Percentiles rank a stretch among this genome's conserved stretches.
Evolutionary conservation across 768 basidiomycete species (phyloP).

Genomic region (Neoboletus subvelutipes): DNA sequence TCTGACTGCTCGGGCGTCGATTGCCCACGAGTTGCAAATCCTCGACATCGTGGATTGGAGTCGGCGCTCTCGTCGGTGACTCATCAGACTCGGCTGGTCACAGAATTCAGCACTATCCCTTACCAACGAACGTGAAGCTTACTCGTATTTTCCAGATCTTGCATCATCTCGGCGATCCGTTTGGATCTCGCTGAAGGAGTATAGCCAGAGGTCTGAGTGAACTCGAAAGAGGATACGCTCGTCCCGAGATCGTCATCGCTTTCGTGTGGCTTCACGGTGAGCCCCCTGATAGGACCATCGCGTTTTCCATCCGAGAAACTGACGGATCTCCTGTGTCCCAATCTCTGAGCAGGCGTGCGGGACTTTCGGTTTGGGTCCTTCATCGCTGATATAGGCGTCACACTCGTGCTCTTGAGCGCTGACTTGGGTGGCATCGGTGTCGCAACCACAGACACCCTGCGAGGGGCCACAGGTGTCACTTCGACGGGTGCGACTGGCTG

Average conservation of each 20-base stretch:
- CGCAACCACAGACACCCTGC: slow-evolving; percentile 8
- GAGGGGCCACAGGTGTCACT: slow-evolving; percentile 22
- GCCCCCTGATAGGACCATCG: slow-evolving; percentile 82
- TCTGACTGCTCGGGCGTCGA: slow-evolving; percentile 39
- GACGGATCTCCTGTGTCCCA: slow-evolving; percentile 74
- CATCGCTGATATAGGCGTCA: slow-evolving; percentile 59
- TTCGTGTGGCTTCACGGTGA: slow-evolving; percentile 39
- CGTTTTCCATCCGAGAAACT: slow-evolving; percentile 95
- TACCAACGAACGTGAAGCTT: slow-evolving; percentile 34
- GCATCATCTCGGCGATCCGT: slow-evolving; percentile 79
- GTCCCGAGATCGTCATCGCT: slow-evolving; percentile 37
- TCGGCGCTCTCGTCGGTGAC: slow-evolving; percentile 56
- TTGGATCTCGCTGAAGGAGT: slow-evolving; percentile 70
- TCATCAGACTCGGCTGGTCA: slow-evolving; percentile 39
- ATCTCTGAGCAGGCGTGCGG: slow-evolving; percentile 53
- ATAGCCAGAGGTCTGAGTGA: slow-evolving; percentile 28
- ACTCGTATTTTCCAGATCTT: slow-evolving; percentile 71
- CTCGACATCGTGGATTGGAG: slow-evolving; percentile 44
- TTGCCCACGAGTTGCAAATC: slow-evolving; percentile 47
- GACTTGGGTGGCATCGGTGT: slow-evolving; percentile 39
- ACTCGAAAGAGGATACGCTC: slow-evolving; percentile 19
- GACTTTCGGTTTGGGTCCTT: slow-evolving; percentile 50
- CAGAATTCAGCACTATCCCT: slow-evolving; percentile 1
- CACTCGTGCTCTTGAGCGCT: slow-evolving; percentile 43
- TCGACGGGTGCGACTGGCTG: slow-evolving; percentile 1